Conservation (phyloP, 2,329 filamentous ascomycete genomes). For the Chaetoscypha palmicola region DNA sequence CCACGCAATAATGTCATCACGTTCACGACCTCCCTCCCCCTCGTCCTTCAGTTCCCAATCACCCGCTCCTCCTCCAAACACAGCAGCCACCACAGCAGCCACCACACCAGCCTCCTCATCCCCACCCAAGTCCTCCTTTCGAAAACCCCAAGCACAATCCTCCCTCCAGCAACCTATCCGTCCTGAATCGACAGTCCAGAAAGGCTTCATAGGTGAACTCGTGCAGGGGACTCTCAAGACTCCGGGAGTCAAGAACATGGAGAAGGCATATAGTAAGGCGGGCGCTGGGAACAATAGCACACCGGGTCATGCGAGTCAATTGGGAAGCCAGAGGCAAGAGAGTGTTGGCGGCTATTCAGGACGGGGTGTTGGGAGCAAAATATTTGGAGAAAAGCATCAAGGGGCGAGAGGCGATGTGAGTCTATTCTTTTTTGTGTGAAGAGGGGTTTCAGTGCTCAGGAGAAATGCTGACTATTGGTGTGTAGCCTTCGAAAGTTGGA, state of each 20-base stretch:
- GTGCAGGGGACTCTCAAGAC: constrained; percentile 7
- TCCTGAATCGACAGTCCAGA: background rate
- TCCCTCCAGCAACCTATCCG: background rate
- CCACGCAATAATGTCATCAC: background rate
- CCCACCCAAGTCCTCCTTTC: background rate
- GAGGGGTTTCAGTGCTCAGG: too few relatives aligned
- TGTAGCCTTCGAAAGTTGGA: constrained; percentile 16
- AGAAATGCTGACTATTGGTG: too few relatives aligned
- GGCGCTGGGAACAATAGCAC: constrained; percentile 20
- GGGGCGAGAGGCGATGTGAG: constrained; percentile 19
- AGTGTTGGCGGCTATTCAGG: constrained; percentile 2
- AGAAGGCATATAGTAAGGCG: constrained; percentile 19
- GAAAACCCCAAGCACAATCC: background rate
- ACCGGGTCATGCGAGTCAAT: constrained; percentile 15
- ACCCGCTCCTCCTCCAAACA: background rate
- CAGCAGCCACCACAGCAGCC: background rate
- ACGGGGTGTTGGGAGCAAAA: constrained; percentile 18
- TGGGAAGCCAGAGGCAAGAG: constrained; percentile 18
- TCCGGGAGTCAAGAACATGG: constrained; percentile 18
- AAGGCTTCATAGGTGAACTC: background rate
- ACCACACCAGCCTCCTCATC: background rate
- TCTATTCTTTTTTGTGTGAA: background rate
- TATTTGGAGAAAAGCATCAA: constrained; percentile 12
- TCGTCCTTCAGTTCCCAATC: background rate
- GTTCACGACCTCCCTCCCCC: background rate